A percentile compares a stretch with the other conserved stretches of the same genome.
Conservation (phyloP, 164 flowering plant species). For the Vitis rupestris region DNA sequence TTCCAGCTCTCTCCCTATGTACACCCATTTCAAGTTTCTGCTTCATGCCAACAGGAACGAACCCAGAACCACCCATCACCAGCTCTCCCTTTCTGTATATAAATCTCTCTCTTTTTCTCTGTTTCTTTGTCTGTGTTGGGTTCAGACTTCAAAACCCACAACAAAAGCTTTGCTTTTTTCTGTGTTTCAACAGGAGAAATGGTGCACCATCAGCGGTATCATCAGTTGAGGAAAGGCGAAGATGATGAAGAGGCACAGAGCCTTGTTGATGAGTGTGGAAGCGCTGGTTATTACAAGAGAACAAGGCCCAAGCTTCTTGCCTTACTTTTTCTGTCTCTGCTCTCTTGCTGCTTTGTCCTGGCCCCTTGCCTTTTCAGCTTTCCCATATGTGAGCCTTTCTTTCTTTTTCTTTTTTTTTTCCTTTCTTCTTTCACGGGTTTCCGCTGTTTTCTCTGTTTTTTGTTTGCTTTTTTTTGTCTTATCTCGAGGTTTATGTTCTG, state of each 20-base stretch:
- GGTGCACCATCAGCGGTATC: constrained; percentile 53
- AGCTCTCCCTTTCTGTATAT: no score
- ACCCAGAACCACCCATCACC: no score
- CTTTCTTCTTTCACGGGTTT: no score
- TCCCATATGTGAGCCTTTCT: no score
- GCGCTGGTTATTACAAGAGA: constrained; percentile 36
- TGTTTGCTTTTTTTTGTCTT: constrained; percentile 37
- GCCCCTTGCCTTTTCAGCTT: constrained; percentile 38
- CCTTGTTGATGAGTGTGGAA: constrained; percentile 28
- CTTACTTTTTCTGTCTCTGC: constrained; percentile 50
- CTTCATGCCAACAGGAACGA: no score
- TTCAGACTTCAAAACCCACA: no score
- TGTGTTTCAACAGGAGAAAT: constrained; percentile 9
- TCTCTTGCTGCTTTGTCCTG: constrained; percentile 52
- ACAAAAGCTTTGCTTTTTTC: neutral
- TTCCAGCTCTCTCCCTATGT: no score
- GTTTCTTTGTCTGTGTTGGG: no score
- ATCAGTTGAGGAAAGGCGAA: constrained; percentile 30
- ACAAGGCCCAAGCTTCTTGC: constrained; percentile 53
- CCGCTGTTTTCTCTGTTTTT: constrained; percentile 14
- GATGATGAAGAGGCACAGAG: constrained; percentile 31
- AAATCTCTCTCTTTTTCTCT: no score
- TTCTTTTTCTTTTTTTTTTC: no score
- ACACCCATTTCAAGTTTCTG: no score
- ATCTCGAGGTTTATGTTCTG: constrained; percentile 4